These are phyloP conservation scores for Sedum album DNA, from an alignment of 164 flowering plant genomes.

Conservation along the genomic window DNA sequence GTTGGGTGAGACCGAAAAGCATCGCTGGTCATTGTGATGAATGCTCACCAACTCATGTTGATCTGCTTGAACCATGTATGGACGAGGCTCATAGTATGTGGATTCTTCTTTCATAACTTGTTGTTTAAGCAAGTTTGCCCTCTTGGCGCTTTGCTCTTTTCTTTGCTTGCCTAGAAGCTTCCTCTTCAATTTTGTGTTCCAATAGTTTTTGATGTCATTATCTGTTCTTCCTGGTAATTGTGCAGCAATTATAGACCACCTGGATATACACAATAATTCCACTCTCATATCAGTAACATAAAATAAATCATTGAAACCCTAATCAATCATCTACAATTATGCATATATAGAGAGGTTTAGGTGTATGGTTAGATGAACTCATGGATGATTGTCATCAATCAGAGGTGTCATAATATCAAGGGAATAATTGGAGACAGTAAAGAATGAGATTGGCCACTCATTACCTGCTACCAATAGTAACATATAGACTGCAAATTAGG, in stretches of 20 bases:
- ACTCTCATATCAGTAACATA: background rate
- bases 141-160: conserved; percentile 3
- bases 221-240: conserved; percentile 45
- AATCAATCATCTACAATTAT: background rate
- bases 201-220: conserved; percentile 45
- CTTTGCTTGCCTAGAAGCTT: conserved; percentile 19
- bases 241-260: conserved; percentile 47
- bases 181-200: conserved; percentile 50
- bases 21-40: background rate
- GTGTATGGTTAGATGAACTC: background rate
- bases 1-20: background rate
- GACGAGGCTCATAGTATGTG: background rate
- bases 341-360: background rate
- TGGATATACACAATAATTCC: conserved; percentile 8
- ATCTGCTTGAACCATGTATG: background rate
- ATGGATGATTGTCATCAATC: background rate
- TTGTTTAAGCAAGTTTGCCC: background rate
- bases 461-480: conserved; percentile 11
- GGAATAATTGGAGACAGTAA: background rate
- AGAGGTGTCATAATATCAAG: background rate
- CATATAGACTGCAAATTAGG: conserved; percentile 8
- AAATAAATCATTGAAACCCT: background rate
- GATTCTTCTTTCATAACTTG: conserved; percentile 2
- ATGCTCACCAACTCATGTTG: conserved; percentile 1
- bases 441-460: background rate